Conservation (phyloP, 352 stramenopile genomes). For the Pythium vanterpoolii region DNA sequence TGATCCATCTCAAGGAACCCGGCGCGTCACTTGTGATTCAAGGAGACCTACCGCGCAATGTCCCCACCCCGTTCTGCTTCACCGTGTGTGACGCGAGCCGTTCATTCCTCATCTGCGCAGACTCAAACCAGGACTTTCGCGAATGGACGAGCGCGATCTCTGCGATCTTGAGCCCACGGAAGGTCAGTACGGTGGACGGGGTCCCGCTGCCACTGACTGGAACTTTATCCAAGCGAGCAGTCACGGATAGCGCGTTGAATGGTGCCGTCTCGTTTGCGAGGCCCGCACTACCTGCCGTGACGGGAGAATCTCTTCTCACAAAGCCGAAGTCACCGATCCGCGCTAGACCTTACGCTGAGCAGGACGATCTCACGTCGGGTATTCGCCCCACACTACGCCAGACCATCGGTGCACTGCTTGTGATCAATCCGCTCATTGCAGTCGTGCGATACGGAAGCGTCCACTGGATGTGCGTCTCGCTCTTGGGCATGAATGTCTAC, state of each 20-base stretch:
- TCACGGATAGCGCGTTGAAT: constrained; percentile 11
- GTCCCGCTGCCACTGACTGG: not conserved
- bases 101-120: constrained; percentile 57
- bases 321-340: not conserved
- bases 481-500: constrained; percentile 9
- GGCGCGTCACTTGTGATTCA: constrained; percentile 67
- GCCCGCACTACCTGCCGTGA: not conserved
- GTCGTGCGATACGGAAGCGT: constrained; percentile 17
- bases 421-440: constrained; percentile 10
- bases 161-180: constrained; percentile 50
- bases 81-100: constrained; percentile 39
- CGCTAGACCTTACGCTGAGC: not conserved
- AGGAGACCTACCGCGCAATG: constrained; percentile 56
- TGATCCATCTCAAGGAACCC: constrained; percentile 40
- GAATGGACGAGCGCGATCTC: constrained; percentile 78
- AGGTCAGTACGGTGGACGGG: not conserved
- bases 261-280: not conserved
- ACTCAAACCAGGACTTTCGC: constrained; percentile 66
- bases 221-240: not conserved
- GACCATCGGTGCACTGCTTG: not conserved
- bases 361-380: not conserved
- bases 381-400: constrained; percentile 7
- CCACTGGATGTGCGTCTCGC: constrained; percentile 1
- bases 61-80: constrained; percentile 83
- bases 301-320: not conserved